Conservation (phyloP, 257 asterid species). For the Leptodermis oblonga region DNA sequence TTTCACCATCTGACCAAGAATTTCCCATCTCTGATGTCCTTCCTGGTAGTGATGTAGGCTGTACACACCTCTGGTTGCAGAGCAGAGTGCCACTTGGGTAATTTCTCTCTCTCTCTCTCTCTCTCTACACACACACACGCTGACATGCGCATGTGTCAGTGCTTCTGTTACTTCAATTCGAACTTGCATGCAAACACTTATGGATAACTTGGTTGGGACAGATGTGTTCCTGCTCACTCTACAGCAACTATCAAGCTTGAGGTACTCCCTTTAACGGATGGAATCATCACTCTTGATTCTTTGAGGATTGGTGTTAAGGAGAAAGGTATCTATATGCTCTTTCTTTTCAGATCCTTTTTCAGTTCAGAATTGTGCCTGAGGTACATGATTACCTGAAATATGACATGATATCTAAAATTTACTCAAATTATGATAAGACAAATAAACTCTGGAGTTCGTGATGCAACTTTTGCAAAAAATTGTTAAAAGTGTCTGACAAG, state of each 20-base stretch:
- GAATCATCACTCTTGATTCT: conserved; percentile 94
- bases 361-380: conserved; percentile 4
- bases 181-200: conserved; percentile 6
- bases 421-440: neutral
- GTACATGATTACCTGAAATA: neutral
- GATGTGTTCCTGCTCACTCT: conserved; percentile 88
- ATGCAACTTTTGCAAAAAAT: neutral
- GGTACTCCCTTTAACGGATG: conserved; percentile 96
- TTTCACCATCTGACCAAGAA: conserved; percentile 34
- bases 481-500: neutral
- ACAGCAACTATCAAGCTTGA: conserved; percentile 93
- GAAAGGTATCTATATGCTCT: conserved; percentile 52
- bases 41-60: conserved; percentile 68
- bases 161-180: neutral
- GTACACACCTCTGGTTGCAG: conserved; percentile 98
- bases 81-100: conserved; percentile 99
- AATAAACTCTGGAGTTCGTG: neutral
- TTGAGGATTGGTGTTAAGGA: conserved; percentile 78
- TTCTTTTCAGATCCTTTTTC: conserved; percentile 11
- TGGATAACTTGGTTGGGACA: conserved; percentile 20
- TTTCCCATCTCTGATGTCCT: conserved; percentile 48
- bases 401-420: neutral
- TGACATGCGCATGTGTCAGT: neutral
- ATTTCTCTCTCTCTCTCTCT: conserved; percentile 21
- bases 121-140: too few relatives aligned